Base-by-base conservation (phyloP, 805 yeast genomes). In the Vanderwaltozyma yarrowii region DNA sequence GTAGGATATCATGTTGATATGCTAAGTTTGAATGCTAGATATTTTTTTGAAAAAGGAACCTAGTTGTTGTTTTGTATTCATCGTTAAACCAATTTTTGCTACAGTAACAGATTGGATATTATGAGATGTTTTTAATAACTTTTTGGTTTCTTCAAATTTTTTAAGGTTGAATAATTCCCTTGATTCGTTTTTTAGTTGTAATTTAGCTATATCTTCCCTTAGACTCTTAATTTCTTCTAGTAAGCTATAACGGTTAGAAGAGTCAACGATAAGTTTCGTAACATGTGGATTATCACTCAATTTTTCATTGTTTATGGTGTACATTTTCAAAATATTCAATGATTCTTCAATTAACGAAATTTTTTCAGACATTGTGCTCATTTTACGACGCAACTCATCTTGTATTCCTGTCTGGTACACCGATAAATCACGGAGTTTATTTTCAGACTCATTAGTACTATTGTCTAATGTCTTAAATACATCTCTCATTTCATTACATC, bases 51-150 rank as follows among this genome's bases (percentile, higher is more conserved):
- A 45, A 12, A 53, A 44, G 9, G 37, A 41, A 15, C 63, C 63
- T 4, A 58, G 25, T 30, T 54, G 52, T 30, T 35, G 47, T 34
- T 46, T 56, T 1, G 60, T 50, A 31, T 47, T 50, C 16, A 54
- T 29, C 16, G 28, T 40, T 32, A 56, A 30, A 23, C 56, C 52
- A 12, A 46, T 39, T 33, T 50, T 51, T 5, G 50, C 50, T n/a
- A 56, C 47, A 11, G 45, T 44, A 7, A 45, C 37, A 1, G 54
- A 43, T 18, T 47, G 16, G 5, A 20, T 19, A 26, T 26, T 24
- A 12, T 12, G 24, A 23, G 8, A 18, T 1, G n/a, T 6, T 13
- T 27, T 15, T 12, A 24, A 16, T 6, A 30, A 16, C 42, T 38
- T 10, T 43, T 42, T 25, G 26, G 37, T 1, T 15, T 31, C 15